Base-by-base conservation (phyloP, 306 rosid genomes). In the Dalbergia cochinchinensis region DNA sequence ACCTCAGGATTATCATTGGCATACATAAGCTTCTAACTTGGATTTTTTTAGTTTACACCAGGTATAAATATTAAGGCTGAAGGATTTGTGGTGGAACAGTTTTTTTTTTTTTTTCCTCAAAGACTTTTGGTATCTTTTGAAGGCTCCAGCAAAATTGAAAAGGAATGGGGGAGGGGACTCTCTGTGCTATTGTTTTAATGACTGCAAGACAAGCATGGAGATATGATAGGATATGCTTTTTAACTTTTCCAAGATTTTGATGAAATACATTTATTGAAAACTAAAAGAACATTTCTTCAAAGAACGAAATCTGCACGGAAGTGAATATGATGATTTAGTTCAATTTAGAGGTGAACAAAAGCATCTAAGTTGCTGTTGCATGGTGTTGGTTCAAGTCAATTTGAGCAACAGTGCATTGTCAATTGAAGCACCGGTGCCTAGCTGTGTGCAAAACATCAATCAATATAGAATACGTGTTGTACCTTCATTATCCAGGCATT, bases 291-390 rank as follows among this genome's bases (percentile, higher is more conserved):
- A 55, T 42, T 13, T 42, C 14, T 76, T 50, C n/a, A 50, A 62
- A 64, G 72, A 73, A 63, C 33, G 47, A 73, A 55, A 59, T 73
- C 53, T 35, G 63, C 71, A 26, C 22, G 15, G 19, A 51, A 71
- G 57, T 16, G 5, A 48, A 13, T 73, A 44, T 65, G 54, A 66
- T 16, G 9, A 13, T 22, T 15, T 39, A 39, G 39, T 72, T 80
- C 74, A 63, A 53, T 80, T 72, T 41, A 72, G 73, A 14, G 73
- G 67, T 53, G 9, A 47, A 35, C 20, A 37, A 65, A 45, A 19
- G 62, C 66, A 45, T 34, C 44, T 42, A 57, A 57, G 34, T 58
- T 80, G 55, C 48, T 15, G 35, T 41, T 41, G 68, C 47, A 41
- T 53, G 74, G 79, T 57, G 71, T 67, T 67, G 44, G 35, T 19